These are phyloP conservation scores for Rhynchosporium agropyri DNA, from an alignment of 2,329 filamentous ascomycete species.

Conservation along the genomic window DNA sequence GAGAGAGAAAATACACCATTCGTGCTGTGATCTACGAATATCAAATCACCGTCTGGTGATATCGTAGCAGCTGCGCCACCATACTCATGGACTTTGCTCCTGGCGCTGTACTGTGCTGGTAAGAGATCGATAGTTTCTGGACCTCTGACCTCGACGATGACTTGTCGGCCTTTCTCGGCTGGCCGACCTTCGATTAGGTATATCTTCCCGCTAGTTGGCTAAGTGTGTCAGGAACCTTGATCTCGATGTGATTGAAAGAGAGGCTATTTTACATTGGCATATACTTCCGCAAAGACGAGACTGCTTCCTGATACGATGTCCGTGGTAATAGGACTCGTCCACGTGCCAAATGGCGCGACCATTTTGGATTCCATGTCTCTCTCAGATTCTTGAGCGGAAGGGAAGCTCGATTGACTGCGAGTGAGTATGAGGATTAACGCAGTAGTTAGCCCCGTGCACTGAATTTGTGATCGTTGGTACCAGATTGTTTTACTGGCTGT, in stretches of 20 bases:
- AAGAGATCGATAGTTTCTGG: constrained; percentile 47
- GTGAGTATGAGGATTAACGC: not conserved
- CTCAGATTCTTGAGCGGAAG: not conserved
- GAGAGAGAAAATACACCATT: constrained; percentile 49
- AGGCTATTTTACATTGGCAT: constrained; percentile 26
- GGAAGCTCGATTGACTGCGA: not conserved
- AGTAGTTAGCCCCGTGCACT: no score
- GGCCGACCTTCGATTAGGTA: constrained; percentile 44
- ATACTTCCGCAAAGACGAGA: constrained; percentile 41
- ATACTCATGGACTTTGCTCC: constrained; percentile 55
- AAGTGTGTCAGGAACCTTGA: constrained; percentile 14
- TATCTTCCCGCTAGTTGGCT: constrained; percentile 39
- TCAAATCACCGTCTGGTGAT: constrained; percentile 45
- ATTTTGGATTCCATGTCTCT: constrained; percentile 20
- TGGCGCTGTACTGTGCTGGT: constrained; percentile 48
- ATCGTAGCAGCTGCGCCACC: constrained; percentile 52
- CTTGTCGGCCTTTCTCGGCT: constrained; percentile 46
- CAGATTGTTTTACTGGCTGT: not conserved
- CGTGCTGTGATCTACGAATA: constrained; percentile 51
- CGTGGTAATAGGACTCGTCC: constrained; percentile 46
- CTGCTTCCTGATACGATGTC: constrained; percentile 43
- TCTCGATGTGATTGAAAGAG: not conserved
- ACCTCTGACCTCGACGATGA: constrained; percentile 49
- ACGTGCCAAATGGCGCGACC: constrained; percentile 44
- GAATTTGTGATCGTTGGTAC: not conserved